Evolutionary conservation across 805 yeast species (phyloP).

Genomic region (Candida silvatica): DNA sequence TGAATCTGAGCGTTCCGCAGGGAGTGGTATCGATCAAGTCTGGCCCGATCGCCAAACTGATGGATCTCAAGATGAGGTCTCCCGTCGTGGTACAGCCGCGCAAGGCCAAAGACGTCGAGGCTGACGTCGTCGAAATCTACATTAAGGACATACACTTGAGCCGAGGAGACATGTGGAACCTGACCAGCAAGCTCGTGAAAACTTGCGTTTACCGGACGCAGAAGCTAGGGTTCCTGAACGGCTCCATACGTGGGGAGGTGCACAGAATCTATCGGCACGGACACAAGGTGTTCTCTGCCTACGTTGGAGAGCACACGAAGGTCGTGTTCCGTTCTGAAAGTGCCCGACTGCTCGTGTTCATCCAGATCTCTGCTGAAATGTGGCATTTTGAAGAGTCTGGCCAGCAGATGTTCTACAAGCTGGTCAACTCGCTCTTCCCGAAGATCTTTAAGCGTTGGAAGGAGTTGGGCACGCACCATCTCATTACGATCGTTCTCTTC

Average conservation of each 20-base stretch:
- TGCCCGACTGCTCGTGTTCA: conserved; percentile 71
- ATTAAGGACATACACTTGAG: conserved; percentile 75
- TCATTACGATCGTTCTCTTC: conserved; percentile 82
- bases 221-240: conserved; percentile 50
- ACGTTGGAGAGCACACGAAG: conserved; percentile 64
- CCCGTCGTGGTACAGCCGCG: conserved; percentile 48
- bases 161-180: conserved; percentile 89
- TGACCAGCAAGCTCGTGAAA: conserved; percentile 53
- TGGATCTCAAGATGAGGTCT: conserved; percentile 63
- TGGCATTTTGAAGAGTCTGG: conserved; percentile 98
- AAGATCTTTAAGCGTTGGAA: conserved; percentile 84
- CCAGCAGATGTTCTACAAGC: conserved; percentile 84
- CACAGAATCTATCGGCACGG: conserved; percentile 62
- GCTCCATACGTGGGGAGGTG: conserved; percentile 53
- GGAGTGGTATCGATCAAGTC: conserved; percentile 43
- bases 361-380: conserved; percentile 92
- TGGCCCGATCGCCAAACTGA: conserved; percentile 46
- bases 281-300: conserved; percentile 63
- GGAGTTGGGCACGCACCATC: conserved; percentile 78
- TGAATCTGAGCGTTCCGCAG: not conserved
- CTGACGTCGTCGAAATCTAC: conserved; percentile 76
- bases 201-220: conserved; percentile 64
- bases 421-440: conserved; percentile 89
- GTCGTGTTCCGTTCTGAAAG: conserved; percentile 87
- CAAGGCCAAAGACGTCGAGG: conserved; percentile 42